Conservation (phyloP, 306 rosid genomes). For the Quercus mongolica region DNA sequence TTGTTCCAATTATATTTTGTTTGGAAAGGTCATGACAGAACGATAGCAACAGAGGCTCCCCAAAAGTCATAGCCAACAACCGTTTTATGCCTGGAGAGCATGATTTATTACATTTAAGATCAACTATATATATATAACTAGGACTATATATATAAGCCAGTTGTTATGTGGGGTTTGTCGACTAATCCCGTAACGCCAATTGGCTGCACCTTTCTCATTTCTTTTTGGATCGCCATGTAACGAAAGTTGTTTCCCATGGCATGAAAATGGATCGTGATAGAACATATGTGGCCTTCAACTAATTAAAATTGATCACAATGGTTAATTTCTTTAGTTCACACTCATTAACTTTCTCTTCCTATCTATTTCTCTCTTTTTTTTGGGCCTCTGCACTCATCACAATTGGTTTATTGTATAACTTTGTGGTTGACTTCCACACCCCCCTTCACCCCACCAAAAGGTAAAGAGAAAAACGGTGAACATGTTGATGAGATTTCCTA, state of each 20-base stretch:
- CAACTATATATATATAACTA: neutral
- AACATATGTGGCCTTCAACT: neutral
- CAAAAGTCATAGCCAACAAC: slow-evolving; percentile 39
- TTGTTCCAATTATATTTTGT: slow-evolving; percentile 14
- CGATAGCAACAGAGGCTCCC: neutral
- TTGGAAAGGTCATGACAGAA: slow-evolving; percentile 13
- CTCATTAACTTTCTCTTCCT: too few relatives aligned
- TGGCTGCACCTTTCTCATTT: neutral
- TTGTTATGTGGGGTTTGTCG: slow-evolving; percentile 39
- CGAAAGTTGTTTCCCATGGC: neutral
- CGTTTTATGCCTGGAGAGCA: slow-evolving; percentile 34
- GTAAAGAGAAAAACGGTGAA: neutral
- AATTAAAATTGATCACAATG: too few relatives aligned
- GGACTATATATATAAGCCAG: slow-evolving; percentile 24
- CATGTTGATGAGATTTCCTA: neutral
- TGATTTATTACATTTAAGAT: neutral
- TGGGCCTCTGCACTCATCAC: neutral
- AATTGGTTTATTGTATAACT: neutral
- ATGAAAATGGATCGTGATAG: neutral
- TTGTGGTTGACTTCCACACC: neutral
- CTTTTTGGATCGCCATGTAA: slow-evolving; percentile 10
- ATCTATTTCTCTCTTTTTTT: neutral
- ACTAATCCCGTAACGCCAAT: slow-evolving; percentile 33
- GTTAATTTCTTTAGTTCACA: too few relatives aligned
- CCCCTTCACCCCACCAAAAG: neutral